A percentile compares a stretch with the other conserved stretches of the same genome.
phyloP scores from a whole-genome alignment of 257 asterid genomes.

The Lycium barbarum region DNA sequence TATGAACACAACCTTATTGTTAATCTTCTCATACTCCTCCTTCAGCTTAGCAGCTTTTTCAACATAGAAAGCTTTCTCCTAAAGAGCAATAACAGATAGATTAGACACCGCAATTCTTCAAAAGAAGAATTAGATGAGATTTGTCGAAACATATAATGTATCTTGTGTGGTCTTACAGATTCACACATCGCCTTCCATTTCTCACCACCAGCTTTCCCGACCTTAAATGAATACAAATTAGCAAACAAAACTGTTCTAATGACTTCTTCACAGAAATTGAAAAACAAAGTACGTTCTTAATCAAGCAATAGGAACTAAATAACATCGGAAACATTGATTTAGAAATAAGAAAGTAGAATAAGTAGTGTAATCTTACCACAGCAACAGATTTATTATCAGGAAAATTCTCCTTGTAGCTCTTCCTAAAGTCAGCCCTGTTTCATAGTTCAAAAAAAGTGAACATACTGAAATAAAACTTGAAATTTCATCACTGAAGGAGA shows the following conservation, averaged over 20 bases:
- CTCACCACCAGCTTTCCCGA: conserved; percentile 40
- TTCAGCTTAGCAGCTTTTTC: conserved; percentile 36
- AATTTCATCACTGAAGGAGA: background rate
- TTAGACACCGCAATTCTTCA: background rate
- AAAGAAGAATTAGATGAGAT: background rate
- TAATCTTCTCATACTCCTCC: conserved; percentile 32
- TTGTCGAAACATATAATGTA: no score
- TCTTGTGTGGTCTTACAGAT: conserved; percentile 28
- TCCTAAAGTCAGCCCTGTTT: conserved; percentile 40
- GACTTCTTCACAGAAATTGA: background rate
- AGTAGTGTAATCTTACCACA: conserved; percentile 1
- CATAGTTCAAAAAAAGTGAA: background rate
- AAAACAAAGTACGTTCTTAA: background rate
- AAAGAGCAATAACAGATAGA: background rate
- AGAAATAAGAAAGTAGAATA: background rate
- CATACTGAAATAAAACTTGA: background rate
- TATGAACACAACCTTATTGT: background rate
- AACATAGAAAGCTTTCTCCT: conserved; percentile 38
- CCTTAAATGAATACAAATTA: conserved; percentile 26
- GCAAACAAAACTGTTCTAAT: background rate
- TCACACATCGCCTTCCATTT: conserved; percentile 40
- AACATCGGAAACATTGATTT: background rate
- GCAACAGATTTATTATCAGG: conserved; percentile 43
- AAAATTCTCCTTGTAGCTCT: conserved; percentile 41
- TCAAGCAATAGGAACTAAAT: background rate